Percentiles rank a stretch among this genome's conserved stretches.
Evolutionary conservation across 2,329 filamentous ascomycete species (phyloP).

Genomic region (Davidsoniella neocaledoniae): DNA sequence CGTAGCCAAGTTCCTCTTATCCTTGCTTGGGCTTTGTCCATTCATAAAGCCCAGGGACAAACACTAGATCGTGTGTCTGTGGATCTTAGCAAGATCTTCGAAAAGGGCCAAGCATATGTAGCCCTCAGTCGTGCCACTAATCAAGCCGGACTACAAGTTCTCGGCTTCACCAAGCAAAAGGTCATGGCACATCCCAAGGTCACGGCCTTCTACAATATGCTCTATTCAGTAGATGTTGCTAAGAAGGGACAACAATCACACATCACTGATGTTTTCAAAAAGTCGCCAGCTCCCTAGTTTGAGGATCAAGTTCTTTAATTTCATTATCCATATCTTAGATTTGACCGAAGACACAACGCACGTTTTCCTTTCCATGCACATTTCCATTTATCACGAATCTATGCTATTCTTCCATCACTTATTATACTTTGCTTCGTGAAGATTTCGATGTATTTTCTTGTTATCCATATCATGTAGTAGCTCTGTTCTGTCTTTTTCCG

Average conservation of each 20-base stretch:
- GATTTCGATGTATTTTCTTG: no score
- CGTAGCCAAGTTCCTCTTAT: conserved; percentile 75
- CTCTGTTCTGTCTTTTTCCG: no score
- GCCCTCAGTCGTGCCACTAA: conserved; percentile 83
- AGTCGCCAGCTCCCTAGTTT: not conserved
- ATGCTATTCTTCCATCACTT: no score
- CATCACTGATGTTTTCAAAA: conserved; percentile 10
- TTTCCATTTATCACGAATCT: no score
- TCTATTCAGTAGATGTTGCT: conserved; percentile 54
- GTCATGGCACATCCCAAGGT: conserved; percentile 91
- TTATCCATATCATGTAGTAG: no score
- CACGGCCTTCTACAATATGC: conserved; percentile 64
- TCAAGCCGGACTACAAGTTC: conserved; percentile 72
- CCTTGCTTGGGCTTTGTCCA: conserved; percentile 88
- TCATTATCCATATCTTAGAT: no score
- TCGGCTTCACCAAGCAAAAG: conserved; percentile 75
- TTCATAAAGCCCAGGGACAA: conserved; percentile 95
- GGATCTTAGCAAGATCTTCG: conserved; percentile 79
- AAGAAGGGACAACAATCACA: conserved; percentile 14
- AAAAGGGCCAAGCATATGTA: conserved; percentile 95
- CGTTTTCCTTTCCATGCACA: no score
- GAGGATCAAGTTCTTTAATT: no score
- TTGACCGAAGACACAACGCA: no score
- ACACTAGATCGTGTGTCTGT: conserved; percentile 89
- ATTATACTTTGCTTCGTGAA: no score